These are phyloP conservation scores for Apiospora pterosperma DNA, from an alignment of 2,329 filamentous ascomycete species.

Conservation along the genomic window DNA sequence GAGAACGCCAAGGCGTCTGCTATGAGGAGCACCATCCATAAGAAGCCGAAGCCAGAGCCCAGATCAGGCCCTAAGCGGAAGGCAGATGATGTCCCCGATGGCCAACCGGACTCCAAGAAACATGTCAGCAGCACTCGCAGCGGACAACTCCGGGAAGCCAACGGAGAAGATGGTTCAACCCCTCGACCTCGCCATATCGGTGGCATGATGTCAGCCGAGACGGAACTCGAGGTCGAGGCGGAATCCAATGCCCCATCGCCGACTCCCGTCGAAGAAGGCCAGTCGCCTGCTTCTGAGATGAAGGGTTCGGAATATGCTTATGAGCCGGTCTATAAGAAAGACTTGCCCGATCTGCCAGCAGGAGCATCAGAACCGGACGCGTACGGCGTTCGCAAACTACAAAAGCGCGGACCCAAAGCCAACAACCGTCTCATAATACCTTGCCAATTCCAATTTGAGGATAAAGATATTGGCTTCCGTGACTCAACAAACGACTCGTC, in stretches of 20 bases:
- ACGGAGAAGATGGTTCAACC: conserved; percentile 26
- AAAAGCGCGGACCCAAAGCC: conserved; percentile 35
- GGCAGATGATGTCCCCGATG: conserved; percentile 46
- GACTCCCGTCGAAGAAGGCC: conserved; percentile 16
- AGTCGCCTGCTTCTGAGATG: conserved; percentile 16
- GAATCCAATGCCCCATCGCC: conserved; percentile 30
- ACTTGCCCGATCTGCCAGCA: conserved; percentile 33
- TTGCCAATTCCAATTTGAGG: conserved; percentile 43
- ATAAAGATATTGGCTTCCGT: conserved; percentile 56
- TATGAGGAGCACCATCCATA: conserved; percentile 26
- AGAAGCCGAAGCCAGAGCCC: conserved; percentile 18
- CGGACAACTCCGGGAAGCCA: conserved; percentile 13
- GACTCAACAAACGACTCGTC: conserved; percentile 55
- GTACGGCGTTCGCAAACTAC: conserved; percentile 47
- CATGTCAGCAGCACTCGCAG: conserved; percentile 12
- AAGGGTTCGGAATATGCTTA: conserved; percentile 13
- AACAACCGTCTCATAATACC: conserved; percentile 55
- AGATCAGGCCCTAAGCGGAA: conserved; percentile 42
- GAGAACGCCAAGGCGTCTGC: conserved; percentile 27
- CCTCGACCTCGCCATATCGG: conserved; percentile 37
- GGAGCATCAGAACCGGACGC: conserved; percentile 47
- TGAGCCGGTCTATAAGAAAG: conserved; percentile 11
- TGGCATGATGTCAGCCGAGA: conserved; percentile 33
- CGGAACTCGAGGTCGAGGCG: conserved; percentile 26
- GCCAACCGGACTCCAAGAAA: conserved; percentile 48